Evolutionary conservation across 179 eudicot genomes (phyloP).

Genomic region (Vitellaria paradoxa): DNA sequence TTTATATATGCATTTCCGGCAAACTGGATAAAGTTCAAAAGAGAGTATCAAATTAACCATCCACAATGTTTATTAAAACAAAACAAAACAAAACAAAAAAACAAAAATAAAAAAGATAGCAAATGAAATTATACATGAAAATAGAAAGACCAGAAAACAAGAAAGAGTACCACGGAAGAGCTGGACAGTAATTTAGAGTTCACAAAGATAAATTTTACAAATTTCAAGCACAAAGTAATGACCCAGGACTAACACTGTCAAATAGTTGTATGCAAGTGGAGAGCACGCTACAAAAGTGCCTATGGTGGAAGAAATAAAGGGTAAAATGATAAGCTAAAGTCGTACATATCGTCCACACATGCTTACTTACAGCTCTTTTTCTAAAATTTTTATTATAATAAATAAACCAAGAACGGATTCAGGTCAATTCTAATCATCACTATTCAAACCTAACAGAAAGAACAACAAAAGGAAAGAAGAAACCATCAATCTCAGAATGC

Average conservation of each 20-base stretch:
- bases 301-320: background rate
- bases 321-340: background rate
- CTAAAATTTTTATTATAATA: background rate
- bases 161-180: background rate
- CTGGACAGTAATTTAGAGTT: background rate
- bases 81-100: background rate
- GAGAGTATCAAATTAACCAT: background rate
- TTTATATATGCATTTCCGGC: conserved; percentile 86
- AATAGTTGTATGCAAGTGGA: background rate
- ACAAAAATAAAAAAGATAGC: background rate
- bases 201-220: background rate
- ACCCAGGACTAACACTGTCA: background rate
- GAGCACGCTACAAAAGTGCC: background rate
- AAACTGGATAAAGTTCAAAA: conserved; percentile 45
- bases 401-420: background rate
- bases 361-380: background rate
- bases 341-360: background rate
- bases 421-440: background rate
- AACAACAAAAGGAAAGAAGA: background rate
- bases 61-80: background rate
- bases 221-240: background rate
- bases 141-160: background rate
- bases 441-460: background rate
- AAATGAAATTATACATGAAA: conserved; percentile 8
- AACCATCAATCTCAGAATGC: background rate